Percentiles rank a stretch among this genome's conserved stretches.
phyloP scores from a whole-genome alignment of 1,284 basidiomycete species.

The Ustilago xerochloae region DNA sequence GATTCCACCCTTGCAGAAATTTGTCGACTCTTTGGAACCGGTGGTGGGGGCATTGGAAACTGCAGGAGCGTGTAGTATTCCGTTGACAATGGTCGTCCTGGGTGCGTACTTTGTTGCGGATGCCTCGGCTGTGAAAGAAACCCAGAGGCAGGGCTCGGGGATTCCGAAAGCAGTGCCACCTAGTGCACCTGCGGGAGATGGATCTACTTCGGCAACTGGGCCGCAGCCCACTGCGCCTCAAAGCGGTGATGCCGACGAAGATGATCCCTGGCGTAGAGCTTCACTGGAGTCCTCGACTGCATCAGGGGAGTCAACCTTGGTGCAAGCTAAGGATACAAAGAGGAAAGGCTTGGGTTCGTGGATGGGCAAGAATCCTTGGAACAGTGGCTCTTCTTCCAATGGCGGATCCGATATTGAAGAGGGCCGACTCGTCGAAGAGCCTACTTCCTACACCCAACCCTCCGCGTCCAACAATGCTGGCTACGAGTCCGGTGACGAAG shows the following conservation, averaged over 20 bases:
- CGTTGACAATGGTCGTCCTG: slow-evolving; percentile 87
- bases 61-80: slow-evolving; percentile 72
- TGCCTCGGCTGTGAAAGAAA: slow-evolving; percentile 32
- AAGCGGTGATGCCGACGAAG: slow-evolving; percentile 4
- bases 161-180: slow-evolving; percentile 34
- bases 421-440: slow-evolving; percentile 28
- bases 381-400: slow-evolving; percentile 22
- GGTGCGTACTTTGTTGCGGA: slow-evolving; percentile 81
- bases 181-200: slow-evolving; percentile 39
- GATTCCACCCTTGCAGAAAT: slow-evolving; percentile 74
- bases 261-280: slow-evolving; percentile 43
- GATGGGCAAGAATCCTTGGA: slow-evolving; percentile 57
- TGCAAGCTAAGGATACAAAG: slow-evolving; percentile 25
- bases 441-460: slow-evolving; percentile 4
- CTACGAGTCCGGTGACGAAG: slow-evolving; percentile 10
- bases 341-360: slow-evolving; percentile 41
- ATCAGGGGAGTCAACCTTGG: slow-evolving; percentile 39
- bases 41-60: slow-evolving; percentile 70
- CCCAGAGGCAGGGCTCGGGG: background rate
- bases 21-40: slow-evolving; percentile 66
- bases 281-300: slow-evolving; percentile 29
- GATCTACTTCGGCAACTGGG: slow-evolving; percentile 18
- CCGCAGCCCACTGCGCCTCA: slow-evolving; percentile 31
- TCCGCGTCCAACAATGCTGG: background rate
- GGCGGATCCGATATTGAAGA: slow-evolving; percentile 41